phyloP scores from a whole-genome alignment of 2,329 filamentous ascomycete genomes.

The Ampelomyces quisqualis region DNA sequence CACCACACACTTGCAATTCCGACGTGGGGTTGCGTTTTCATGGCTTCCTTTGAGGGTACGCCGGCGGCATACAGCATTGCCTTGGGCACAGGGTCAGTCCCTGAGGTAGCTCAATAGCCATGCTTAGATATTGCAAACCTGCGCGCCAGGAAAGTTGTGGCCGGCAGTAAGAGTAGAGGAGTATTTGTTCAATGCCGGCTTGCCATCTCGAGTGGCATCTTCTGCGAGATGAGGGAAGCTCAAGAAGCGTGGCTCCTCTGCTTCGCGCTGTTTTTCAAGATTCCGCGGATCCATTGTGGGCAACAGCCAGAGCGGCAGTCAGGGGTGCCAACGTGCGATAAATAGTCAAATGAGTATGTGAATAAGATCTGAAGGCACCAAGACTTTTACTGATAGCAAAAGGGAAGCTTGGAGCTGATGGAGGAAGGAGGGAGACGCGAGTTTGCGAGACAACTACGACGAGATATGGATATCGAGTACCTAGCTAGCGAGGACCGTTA shows the following conservation, averaged over 20 bases:
- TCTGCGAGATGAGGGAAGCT: conserved; percentile 58
- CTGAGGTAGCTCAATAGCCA: neutral
- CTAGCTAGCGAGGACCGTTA: conserved; percentile 21
- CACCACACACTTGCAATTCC: conserved; percentile 93
- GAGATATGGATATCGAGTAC: conserved; percentile 22
- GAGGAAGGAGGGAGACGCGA: conserved; percentile 7
- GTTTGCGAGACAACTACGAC: conserved; percentile 19
- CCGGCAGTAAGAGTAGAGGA: conserved; percentile 77
- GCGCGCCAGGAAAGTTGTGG: conserved; percentile 89
- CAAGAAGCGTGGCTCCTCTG: conserved; percentile 52
- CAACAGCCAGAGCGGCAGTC: neutral
- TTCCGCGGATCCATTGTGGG: conserved; percentile 42
- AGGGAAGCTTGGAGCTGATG: too few relatives aligned
- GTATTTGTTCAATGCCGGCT: conserved; percentile 77
- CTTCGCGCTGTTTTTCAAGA: conserved; percentile 38
- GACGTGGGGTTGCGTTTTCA: conserved; percentile 89
- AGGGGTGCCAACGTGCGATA: neutral
- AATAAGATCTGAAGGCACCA: too few relatives aligned
- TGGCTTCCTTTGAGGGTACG: conserved; percentile 76
- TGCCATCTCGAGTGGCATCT: conserved; percentile 57
- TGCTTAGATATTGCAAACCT: conserved; percentile 55
- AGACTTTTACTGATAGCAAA: too few relatives aligned
- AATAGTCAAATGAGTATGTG: too few relatives aligned
- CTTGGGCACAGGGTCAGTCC: conserved; percentile 46
- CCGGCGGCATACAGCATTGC: conserved; percentile 95